phyloP scores from a whole-genome alignment of 2,329 filamentous ascomycete genomes.

The Penicillium sp. region DNA sequence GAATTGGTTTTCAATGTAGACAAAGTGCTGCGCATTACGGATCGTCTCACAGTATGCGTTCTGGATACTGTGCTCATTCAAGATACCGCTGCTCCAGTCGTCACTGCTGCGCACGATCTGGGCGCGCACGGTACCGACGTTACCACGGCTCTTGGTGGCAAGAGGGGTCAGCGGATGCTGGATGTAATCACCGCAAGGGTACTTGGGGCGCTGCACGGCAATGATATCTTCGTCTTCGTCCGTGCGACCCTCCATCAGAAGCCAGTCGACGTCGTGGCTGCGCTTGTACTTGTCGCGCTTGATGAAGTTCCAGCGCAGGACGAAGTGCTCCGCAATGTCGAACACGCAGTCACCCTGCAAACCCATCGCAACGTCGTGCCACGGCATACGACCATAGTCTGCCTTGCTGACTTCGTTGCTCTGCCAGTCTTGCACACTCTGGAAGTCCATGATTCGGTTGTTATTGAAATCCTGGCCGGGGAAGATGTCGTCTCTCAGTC shows the following conservation, averaged over 20 bases:
- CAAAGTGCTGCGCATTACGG: slow-evolving; percentile 81
- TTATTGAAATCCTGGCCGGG: slow-evolving; percentile 99
- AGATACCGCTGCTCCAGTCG: slow-evolving; percentile 91
- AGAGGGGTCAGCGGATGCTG: slow-evolving; percentile 75
- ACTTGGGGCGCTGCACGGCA: slow-evolving; percentile 83
- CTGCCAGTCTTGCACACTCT: slow-evolving; percentile 89
- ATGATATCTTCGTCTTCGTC: slow-evolving; percentile 81
- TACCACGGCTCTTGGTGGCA: slow-evolving; percentile 61
- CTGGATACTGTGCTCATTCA: slow-evolving; percentile 79
- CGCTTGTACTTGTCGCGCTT: slow-evolving; percentile 98
- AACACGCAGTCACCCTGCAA: slow-evolving; percentile 86
- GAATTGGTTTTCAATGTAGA: slow-evolving; percentile 99
- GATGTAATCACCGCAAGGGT: slow-evolving; percentile 84
- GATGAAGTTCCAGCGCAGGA: slow-evolving; percentile 92
- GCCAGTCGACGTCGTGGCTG: slow-evolving; percentile 79
- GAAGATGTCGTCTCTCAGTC: slow-evolving; percentile 80
- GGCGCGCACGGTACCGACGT: slow-evolving; percentile 73
- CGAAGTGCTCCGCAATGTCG: slow-evolving; percentile 94
- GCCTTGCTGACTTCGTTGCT: slow-evolving; percentile 89
- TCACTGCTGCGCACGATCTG: slow-evolving; percentile 87
- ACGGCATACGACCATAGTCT: slow-evolving; percentile 93
- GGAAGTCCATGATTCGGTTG: slow-evolving; percentile 93
- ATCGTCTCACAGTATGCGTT: slow-evolving; percentile 87
- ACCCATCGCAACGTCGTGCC: slow-evolving; percentile 95
- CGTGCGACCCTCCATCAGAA: slow-evolving; percentile 73